Conservation (phyloP, 2,329 filamentous ascomycete genomes). For the Penicillium sp. region DNA sequence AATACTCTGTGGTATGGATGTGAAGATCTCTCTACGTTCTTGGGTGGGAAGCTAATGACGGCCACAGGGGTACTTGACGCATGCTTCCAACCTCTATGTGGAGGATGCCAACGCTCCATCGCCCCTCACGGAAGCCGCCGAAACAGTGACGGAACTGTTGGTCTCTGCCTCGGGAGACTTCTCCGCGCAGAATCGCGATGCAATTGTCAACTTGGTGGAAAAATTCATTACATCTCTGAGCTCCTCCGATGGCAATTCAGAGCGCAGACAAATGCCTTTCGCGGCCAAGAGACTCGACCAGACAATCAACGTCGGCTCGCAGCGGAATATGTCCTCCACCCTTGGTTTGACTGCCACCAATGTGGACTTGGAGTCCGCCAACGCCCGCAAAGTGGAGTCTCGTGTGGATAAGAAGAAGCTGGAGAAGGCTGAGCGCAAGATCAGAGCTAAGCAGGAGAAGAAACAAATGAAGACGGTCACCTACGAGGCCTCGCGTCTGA, state of each 20-base stretch:
- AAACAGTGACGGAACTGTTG: conserved; percentile 81
- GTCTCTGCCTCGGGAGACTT: conserved; percentile 89
- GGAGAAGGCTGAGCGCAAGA: conserved; percentile 96
- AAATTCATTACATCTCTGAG: conserved; percentile 87
- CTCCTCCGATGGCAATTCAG: conserved; percentile 69
- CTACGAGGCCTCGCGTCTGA: conserved; percentile 89
- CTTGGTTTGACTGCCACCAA: conserved; percentile 79
- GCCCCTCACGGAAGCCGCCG: conserved; percentile 80
- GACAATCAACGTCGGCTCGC: conserved; percentile 88
- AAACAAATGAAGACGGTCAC: conserved; percentile 98
- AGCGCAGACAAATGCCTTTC: conserved; percentile 70
- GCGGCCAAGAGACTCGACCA: conserved; percentile 85
- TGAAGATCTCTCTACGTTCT: neutral
- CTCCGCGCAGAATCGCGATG: conserved; percentile 69
- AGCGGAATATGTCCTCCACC: conserved; percentile 95
- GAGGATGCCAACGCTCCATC: conserved; percentile 70
- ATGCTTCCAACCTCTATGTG: conserved; percentile 82
- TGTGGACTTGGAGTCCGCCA: conserved; percentile 92
- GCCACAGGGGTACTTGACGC: conserved; percentile 75
- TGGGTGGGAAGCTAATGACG: conserved; percentile 8
- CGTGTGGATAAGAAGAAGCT: conserved; percentile 98
- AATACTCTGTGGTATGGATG: conserved; percentile 72
- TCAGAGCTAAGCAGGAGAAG: conserved; percentile 96
- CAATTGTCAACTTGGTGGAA: conserved; percentile 79
- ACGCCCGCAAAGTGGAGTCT: conserved; percentile 90